Conservation (phyloP, 495 filamentous ascomycete species). For the Xylaria cubensis region DNA sequence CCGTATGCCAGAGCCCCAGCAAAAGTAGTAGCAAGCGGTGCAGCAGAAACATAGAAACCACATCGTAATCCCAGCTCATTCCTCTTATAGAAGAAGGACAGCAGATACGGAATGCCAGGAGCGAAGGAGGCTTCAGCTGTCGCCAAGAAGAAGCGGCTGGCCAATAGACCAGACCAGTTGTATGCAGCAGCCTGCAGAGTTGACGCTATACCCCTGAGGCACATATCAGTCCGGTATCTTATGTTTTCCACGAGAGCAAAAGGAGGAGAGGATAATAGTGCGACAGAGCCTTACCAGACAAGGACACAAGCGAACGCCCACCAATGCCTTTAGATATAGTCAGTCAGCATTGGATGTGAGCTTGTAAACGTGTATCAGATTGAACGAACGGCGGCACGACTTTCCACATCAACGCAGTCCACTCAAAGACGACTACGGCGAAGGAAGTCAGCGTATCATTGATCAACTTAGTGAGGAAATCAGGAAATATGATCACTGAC, state of each 20-base stretch:
- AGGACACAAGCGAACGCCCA: slow-evolving; percentile 38
- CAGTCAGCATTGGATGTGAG: slow-evolving; percentile 35
- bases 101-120: slow-evolving; percentile 73
- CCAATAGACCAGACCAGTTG: slow-evolving; percentile 71
- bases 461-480: background rate
- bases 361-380: slow-evolving; percentile 32
- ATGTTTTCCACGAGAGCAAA: background rate
- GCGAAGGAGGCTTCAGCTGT: slow-evolving; percentile 72
- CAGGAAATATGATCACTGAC: slow-evolving; percentile 33
- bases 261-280: slow-evolving; percentile 20
- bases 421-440: slow-evolving; percentile 64
- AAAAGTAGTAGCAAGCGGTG: slow-evolving; percentile 83
- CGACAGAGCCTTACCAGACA: slow-evolving; percentile 40
- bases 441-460: slow-evolving; percentile 41
- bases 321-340: slow-evolving; percentile 22
- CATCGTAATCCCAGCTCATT: slow-evolving; percentile 78
- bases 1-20: slow-evolving; percentile 83
- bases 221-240: background rate
- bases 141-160: slow-evolving; percentile 70
- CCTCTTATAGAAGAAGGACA: slow-evolving; percentile 85
- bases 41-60: slow-evolving; percentile 78
- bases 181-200: slow-evolving; percentile 54
- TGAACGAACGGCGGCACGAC: slow-evolving; percentile 60
- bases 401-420: slow-evolving; percentile 75
- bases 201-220: slow-evolving; percentile 49